Base-by-base conservation (phyloP, 2,329 filamentous ascomycete genomes). In the Claviceps sp. region DNA sequence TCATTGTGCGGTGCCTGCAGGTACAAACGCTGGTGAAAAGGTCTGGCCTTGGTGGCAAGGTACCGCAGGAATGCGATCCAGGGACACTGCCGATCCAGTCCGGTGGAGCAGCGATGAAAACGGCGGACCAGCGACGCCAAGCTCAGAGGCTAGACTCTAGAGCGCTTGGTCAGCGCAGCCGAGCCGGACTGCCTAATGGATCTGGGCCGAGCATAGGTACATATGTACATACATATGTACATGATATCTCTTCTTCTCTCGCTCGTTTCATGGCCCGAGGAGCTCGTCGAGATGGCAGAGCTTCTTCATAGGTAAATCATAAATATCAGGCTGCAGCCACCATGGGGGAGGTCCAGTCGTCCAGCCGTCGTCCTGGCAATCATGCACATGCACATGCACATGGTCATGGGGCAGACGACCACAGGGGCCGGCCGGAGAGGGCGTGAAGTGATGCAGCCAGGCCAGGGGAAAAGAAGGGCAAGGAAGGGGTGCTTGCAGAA, bases 1-100 rank as follows among this genome's bases (percentile, higher is more conserved):
- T 46, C 44, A 50, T 44, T 46, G 47, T 45, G 42, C 42, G 50
- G 52, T 48, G 52, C 52, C 52, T 54, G 52, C 52, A 54, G 52
- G 52, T 54, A 54, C 52, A 26, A 30, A 52, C 42, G 37, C 50
- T 41, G 50, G 46, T 42, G 41, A 19, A 43, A 22, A 42, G 38
- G 38, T 30, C 40, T 42, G 40, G 41, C 13, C 41, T 43, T 17
- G 41, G n/a, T 8, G 10, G 24, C 42, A 10, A 44, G 19, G 41
- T 10, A 30, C 43, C 11, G 43, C 43, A 44, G 42, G 24, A 16
- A 8, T n/a, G 16, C 24, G 51, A 45, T 45, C 22, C 43, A n/a
- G 43, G 43, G 50, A 53, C 52, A n/a, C 43, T 44, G 52, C 39
- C 52, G 48, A 48, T 50, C 39, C 17, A 37, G 30, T 22, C 43